Conservation (phyloP, 352 stramenopile genomes). For the Pythium scleroteichum region DNA sequence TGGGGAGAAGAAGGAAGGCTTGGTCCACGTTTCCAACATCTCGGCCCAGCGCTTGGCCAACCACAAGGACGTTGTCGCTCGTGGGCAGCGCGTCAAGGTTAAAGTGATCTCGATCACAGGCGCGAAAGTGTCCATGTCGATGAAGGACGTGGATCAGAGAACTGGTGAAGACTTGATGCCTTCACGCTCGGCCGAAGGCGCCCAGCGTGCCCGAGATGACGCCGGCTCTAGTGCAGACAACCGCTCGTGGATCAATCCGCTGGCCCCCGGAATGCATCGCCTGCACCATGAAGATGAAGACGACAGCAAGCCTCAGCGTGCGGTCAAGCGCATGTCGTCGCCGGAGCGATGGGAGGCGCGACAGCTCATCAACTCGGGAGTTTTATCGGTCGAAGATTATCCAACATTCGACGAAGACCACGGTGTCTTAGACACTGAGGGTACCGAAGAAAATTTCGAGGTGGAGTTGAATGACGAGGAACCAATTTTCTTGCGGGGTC, state of each 20-base stretch:
- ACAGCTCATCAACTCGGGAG: slow-evolving; percentile 98
- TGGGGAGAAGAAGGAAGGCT: slow-evolving; percentile 83
- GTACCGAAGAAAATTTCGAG: slow-evolving; percentile 87
- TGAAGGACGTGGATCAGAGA: slow-evolving; percentile 97
- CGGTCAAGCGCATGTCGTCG: slow-evolving; percentile 91
- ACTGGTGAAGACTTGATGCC: slow-evolving; percentile 95
- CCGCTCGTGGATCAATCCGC: slow-evolving; percentile 83
- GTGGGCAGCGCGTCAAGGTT: slow-evolving; percentile 93
- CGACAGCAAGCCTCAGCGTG: slow-evolving; percentile 69
- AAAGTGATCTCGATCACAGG: slow-evolving; percentile 95
- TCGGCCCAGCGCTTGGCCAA: slow-evolving; percentile 85
- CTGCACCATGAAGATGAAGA: slow-evolving; percentile 61
- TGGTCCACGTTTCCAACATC: slow-evolving; percentile 96
- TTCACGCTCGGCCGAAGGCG: slow-evolving; percentile 73
- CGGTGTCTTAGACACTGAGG: slow-evolving; percentile 81
- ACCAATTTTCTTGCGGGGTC: slow-evolving; percentile 95
- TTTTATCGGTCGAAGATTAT: slow-evolving; percentile 97
- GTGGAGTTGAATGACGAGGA: slow-evolving; percentile 98
- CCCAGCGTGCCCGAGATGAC: slow-evolving; percentile 53
- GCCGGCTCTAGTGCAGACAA: slow-evolving; percentile 49
- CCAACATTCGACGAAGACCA: slow-evolving; percentile 97
- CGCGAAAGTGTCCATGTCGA: slow-evolving; percentile 92
- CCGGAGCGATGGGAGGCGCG: slow-evolving; percentile 97
- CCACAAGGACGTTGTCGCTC: slow-evolving; percentile 85
- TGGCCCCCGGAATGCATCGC: slow-evolving; percentile 79